Conservation (phyloP, 352 stramenopile species). For the Phytophthora macrochlamydospora region DNA sequence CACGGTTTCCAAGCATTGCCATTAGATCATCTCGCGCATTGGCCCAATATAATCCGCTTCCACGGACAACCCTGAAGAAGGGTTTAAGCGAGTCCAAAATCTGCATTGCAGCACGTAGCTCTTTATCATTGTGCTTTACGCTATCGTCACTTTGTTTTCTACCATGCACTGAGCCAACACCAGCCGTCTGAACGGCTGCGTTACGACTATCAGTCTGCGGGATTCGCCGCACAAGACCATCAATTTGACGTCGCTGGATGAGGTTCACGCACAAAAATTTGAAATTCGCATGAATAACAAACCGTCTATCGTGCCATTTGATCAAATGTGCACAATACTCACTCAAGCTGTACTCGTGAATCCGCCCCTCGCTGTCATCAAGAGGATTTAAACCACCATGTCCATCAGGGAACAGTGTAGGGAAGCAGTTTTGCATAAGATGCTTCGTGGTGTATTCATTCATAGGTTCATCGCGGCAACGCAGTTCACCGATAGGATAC, state of each 20-base stretch:
- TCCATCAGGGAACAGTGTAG: too few species aligned
- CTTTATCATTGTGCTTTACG: too few species aligned
- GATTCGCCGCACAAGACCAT: constrained; percentile 15
- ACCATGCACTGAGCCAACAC: neutral
- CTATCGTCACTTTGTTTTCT: neutral
- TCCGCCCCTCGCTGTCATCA: too few species aligned
- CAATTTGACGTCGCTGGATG: constrained; percentile 22
- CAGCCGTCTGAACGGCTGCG: neutral
- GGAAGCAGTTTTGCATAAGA: too few species aligned
- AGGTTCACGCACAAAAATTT: constrained; percentile 33
- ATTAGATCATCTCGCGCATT: constrained; percentile 16
- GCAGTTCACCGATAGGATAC: too few species aligned
- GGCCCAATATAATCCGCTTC: constrained; percentile 16
- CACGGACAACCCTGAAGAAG: constrained; percentile 17
- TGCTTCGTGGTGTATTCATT: too few species aligned
- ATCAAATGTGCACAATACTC: too few species aligned
- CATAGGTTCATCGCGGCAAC: too few species aligned
- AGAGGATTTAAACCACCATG: too few species aligned
- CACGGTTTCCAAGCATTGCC: constrained; percentile 18
- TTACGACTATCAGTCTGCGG: neutral
- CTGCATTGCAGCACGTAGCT: neutral
- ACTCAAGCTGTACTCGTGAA: too few species aligned
- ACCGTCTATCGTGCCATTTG: too few species aligned
- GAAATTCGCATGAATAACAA: constrained; percentile 5
- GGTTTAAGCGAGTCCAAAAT: constrained; percentile 11